Conservation (phyloP, 352 stramenopile genomes). For the Globisporangium cylindrosporum region DNA sequence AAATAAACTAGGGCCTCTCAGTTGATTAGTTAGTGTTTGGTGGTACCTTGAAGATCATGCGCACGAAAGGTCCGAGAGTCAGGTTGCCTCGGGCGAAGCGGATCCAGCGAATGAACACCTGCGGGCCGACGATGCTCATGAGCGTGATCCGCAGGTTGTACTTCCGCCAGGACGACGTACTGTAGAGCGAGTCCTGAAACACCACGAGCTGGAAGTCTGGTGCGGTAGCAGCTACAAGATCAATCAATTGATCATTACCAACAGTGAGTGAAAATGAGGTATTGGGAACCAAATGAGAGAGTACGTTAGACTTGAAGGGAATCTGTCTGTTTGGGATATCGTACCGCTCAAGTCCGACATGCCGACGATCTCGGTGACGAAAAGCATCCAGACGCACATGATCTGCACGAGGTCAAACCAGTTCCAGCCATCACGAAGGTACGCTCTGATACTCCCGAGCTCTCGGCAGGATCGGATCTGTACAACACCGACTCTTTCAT, state of each 20-base stretch:
- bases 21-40: neutral
- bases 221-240: constrained; percentile 9
- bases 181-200: constrained; percentile 64
- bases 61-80: constrained; percentile 70
- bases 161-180: constrained; percentile 40
- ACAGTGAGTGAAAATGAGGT: neutral
- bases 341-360: constrained; percentile 33
- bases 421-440: constrained; percentile 75
- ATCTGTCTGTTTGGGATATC: neutral
- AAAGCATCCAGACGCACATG: constrained; percentile 61
- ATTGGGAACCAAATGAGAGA: neutral
- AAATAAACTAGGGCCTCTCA: neutral
- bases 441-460: constrained; percentile 47
- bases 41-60: constrained; percentile 81
- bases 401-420: constrained; percentile 78
- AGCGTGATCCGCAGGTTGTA: constrained; percentile 77
- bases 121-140: constrained; percentile 73
- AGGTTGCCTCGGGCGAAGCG: constrained; percentile 71
- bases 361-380: constrained; percentile 47
- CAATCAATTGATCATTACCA: neutral
- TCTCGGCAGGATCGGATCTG: constrained; percentile 49
- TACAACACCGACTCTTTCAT: neutral
- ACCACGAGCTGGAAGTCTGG: constrained; percentile 55
- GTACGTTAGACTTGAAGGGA: neutral
- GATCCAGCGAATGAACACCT: constrained; percentile 83